Base-by-base conservation (phyloP, 768 basidiomycete genomes). In the Pisolithus sp. region DNA sequence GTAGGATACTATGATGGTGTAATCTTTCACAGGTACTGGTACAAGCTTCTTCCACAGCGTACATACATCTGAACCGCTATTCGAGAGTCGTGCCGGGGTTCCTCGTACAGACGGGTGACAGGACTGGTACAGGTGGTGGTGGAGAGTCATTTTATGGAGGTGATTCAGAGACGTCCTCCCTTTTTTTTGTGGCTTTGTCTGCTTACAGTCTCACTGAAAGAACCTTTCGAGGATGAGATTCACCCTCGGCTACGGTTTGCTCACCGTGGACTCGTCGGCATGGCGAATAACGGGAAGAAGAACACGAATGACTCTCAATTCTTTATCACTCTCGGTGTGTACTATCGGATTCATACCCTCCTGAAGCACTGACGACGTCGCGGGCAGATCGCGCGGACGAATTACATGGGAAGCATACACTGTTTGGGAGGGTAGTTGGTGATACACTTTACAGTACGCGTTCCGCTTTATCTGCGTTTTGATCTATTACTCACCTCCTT, bases 91-190 rank as follows among this genome's bases (percentile, higher is more conserved):
- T 97, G 2, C 89, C 93, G 0, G 81, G 84, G 17, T 96, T 98
- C 67, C 81, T 97, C 41, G 88, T 96, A 0, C 96, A 98, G 66
- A 93, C 93, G 2, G 95, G 95, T 17, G 95, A 98, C 66, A 84
- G 77, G 58, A 93, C 93, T 0, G 92, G 93, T 1, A 91, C 90
- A 0, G 96, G 96, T 2, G 83, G 71, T 0, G 93, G 93, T 7
- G 94, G 96, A 57, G 95, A 97, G 65, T 94, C 92, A 1, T 89
- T 96, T 66, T 97, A 89, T 59, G 95, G 95, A 67, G 93, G 93
- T 76, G 23, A 36, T 23, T 10, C 18, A 18, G 21, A 31, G n/a
- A 36, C 37, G 13, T 8, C 12, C 23, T 31, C 4, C 30, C 26
- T 41, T 13, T 39, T 2, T 28, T 36, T 41, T 30, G 28, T 2